Evolutionary conservation across 352 stramenopile genomes (phyloP).

Genomic region (Aphanomyces astaci): DNA sequence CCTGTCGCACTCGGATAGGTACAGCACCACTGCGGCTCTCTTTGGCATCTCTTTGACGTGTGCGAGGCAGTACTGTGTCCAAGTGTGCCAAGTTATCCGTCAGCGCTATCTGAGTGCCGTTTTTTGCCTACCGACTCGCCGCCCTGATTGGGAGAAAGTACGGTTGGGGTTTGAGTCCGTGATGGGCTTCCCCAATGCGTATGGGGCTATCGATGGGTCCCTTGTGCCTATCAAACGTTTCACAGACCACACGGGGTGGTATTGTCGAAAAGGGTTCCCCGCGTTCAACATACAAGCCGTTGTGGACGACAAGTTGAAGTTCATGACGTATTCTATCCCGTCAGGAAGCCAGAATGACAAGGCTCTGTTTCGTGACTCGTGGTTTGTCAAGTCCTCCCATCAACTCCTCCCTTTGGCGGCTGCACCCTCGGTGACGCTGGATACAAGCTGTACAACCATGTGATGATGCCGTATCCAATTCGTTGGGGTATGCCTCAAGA

Average conservation of each 20-base stretch:
- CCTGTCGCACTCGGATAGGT: conserved; percentile 34
- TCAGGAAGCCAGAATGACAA: not conserved
- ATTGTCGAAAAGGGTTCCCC: not conserved
- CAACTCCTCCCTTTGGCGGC: not conserved
- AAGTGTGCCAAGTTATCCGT: not conserved
- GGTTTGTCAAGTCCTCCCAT: not conserved
- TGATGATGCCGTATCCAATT: conserved; percentile 3
- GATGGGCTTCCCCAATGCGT: not conserved
- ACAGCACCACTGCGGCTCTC: not conserved
- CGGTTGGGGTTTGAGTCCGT: not conserved
- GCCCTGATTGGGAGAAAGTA: not conserved
- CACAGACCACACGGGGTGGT: not conserved
- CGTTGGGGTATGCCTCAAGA: not conserved
- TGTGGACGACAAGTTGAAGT: too few relatives aligned
- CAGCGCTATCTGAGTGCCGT: not conserved
- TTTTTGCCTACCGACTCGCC: not conserved
- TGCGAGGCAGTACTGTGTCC: not conserved
- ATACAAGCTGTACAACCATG: not conserved
- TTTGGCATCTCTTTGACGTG: not conserved
- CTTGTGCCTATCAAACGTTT: not conserved
- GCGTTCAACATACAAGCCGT: not conserved
- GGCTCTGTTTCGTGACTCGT: not conserved
- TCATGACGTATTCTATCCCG: not conserved
- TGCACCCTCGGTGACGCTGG: not conserved
- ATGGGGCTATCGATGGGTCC: not conserved